phyloP scores from a whole-genome alignment of 2,329 filamentous ascomycete species.

The Verticillium isaacii region DNA sequence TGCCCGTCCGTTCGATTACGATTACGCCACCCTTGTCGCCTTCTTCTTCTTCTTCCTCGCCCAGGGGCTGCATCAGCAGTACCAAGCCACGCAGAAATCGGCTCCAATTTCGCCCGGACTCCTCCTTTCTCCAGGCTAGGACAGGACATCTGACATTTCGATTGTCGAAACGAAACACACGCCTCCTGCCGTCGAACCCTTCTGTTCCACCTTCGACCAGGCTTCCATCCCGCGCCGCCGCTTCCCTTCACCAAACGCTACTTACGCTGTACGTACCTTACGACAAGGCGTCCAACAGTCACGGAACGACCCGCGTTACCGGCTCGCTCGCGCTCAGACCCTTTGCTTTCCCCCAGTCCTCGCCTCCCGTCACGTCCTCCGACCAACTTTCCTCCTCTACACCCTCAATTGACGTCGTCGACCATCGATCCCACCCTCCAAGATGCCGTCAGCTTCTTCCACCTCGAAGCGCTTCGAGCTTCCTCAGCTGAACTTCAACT shows the following conservation, averaged over 20 bases:
- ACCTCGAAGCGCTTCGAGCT: slow-evolving; percentile 45
- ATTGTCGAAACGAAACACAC: slow-evolving; percentile 5
- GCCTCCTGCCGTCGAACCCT: neutral
- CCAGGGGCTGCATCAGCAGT: neutral
- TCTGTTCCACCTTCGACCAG: slow-evolving; percentile 1
- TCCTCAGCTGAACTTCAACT: slow-evolving; percentile 53
- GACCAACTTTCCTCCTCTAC: neutral
- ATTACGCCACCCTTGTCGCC: slow-evolving; percentile 3
- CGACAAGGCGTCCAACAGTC: neutral
- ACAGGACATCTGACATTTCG: slow-evolving; percentile 1
- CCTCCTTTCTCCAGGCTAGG: slow-evolving; percentile 1
- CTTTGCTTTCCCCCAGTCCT: neutral
- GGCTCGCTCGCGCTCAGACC: neutral
- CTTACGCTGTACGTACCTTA: neutral
- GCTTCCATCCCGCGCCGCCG: neutral
- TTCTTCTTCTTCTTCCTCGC: neutral
- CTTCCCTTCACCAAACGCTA: neutral
- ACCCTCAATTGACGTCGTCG: neutral
- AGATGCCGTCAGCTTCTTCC: slow-evolving; percentile 5
- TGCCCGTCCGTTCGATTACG: neutral
- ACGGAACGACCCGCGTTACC: neutral
- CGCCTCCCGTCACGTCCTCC: neutral
- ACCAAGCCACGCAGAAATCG: slow-evolving; percentile 4
- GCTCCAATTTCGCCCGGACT: slow-evolving; percentile 4
- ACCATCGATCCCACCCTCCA: neutral